Base-by-base conservation (phyloP, 805 yeast species). In the Kazachstania bromeliacearum region DNA sequence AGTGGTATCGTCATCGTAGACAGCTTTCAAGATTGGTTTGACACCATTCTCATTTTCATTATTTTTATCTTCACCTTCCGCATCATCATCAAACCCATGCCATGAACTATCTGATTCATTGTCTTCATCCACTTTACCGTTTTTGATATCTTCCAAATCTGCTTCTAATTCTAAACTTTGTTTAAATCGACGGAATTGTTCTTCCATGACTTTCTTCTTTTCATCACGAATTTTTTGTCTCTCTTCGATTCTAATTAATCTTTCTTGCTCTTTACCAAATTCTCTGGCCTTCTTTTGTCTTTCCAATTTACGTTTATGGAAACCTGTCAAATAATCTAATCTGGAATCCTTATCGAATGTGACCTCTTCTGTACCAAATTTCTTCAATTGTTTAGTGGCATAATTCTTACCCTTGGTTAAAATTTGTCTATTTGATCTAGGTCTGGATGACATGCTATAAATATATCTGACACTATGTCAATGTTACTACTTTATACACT, bases 221-320 rank as follows among this genome's bases (percentile, higher is more conserved):
- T 84, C 94, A 14, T 82, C 83, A 44, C 62, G 49, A 16, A 59
- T 42, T 42, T 69, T 66, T 45, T 77, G 74, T 41, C 96, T 72
- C 52, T 84, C 95, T 46, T 81, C 94, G 8, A 85, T 67, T 48
- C 73, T 73, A 2, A 76, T 77, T 44, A 74, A 63, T 39, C 88
- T 69, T 4, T 80, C 92, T 53, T 79, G 83, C 54, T 88, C 95
- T 47, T 79, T 77, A 34, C 73, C 73, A 49, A 68, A 77, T 41
- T 73, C 84, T 46, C 75, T 77, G 0, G 96, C 97, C 45, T 79
- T 77, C 63, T 85, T 88, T 62, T 83, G 82, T 57, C 97, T 72
- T 52, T 83, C 83, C 13, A 89, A 57, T 57, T 89, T 89, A 53
- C 98, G 73, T 63, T 89, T 89, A 60, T 92, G 97, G 59, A 89